Base-by-base conservation (phyloP, 2,329 filamentous ascomycete genomes). In the Rhynchosporium secalis region DNA sequence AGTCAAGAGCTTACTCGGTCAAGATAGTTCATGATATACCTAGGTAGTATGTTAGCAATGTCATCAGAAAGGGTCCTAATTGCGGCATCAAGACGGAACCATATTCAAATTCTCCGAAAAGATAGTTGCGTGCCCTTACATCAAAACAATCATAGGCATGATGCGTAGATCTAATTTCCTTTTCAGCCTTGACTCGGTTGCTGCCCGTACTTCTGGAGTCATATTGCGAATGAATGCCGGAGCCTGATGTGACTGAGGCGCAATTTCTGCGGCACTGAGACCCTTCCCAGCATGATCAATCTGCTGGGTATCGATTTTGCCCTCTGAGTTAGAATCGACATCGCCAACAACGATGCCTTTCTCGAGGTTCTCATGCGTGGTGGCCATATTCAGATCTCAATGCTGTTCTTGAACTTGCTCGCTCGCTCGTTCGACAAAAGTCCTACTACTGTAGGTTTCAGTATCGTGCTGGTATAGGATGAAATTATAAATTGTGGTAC, bases 21-120 rank as follows among this genome's bases (percentile, higher is more conserved):
- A 12, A 89, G 75, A 71, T 88, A 89, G 69, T 89, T 89, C 77
- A 89, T 78, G 67, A 89, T 86, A 68, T 89, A 90, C 54, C 38
- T 56, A 31, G 8, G 40, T 1, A 54, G n/a, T 1, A 4, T 10
- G 12, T 54, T 15, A 54, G 51, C 9, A 54, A 13, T 54, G n/a
- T 26, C 7, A 10, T 54, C 33, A 4, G 6, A 10, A 3, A 9
- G 20, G 36, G 12, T n/a, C 5, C 4, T 26, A 3, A n/a, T 15
- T 43, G 20, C 20, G 13, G 41, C 41, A 43, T 20, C 13, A 43
- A 40, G 12, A 40, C 12, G 12, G 7, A 40, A 7, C 36, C 36
- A 43, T 43, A 10, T 31, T 52, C 4, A 26, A 29, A n/a, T 6
- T 13, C 9, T 47, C 29, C 7, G 2, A 52, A 52, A 15, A 10